Base-by-base conservation (phyloP, 2,329 filamentous ascomycete genomes). In the Drechslerella dactyloides region DNA sequence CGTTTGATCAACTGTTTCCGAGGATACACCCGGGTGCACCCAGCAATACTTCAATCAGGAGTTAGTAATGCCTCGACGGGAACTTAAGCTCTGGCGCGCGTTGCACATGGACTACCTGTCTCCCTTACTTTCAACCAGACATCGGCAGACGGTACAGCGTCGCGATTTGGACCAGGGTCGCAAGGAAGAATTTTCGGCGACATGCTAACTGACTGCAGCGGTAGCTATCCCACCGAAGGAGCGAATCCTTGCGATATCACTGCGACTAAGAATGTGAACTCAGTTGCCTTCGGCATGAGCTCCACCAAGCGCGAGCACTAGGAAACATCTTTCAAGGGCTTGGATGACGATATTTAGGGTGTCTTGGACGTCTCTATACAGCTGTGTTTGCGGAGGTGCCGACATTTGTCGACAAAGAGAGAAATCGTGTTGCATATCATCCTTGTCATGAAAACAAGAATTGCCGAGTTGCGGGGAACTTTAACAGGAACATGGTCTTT, bases 131-230 rank as follows among this genome's bases (percentile, higher is more conserved):
- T 42, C 30, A 15, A 55, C 11, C n/a, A 2, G 5, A 42, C 11
- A 17, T 17, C 37, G 37, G 37, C n/a, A n/a, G n/a, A n/a, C n/a
- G n/a, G n/a, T n/a, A n/a, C n/a, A 42, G 13, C n/a, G 4, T 13
- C 37, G n/a, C 11, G 37, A 42, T 3, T 15, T 42, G 37, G n/a
- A 57, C 68, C 35, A 61, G 60, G 68, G 60, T 72, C 50, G 37
- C 15, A 54, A 58, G 60, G 68, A 57, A 65, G 53, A 60, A 64
- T 72, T 72, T 72, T 65, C 55, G 68, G 59, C 42, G 66, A 70
- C 27, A 64, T 37, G 8, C 21, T 58, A 66, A 56, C 64, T 58
- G 13, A 54, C 46, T 24, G 50, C 27, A 35, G 27, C 40, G 21
- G 15, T 17, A 48, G 27, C 2, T 33, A 33, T 15, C 19, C 54